These are phyloP conservation scores for Sherardia arvensis DNA, from an alignment of 257 asterid species.

Conservation along the genomic window DNA sequence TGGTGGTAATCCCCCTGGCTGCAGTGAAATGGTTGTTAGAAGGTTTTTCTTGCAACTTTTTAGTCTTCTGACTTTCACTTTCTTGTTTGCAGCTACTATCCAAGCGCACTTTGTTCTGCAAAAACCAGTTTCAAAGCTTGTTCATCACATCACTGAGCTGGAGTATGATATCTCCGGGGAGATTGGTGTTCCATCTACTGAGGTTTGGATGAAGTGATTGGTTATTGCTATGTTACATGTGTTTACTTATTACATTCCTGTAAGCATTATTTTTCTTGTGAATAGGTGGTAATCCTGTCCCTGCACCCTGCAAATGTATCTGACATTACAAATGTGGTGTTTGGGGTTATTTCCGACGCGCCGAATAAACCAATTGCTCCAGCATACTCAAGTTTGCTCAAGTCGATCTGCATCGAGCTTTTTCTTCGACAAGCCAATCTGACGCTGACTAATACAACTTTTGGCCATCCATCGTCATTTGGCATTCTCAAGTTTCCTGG, in stretches of 20 bases:
- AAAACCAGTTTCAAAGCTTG: conserved; percentile 55
- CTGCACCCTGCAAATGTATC: conserved; percentile 44
- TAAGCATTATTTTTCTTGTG: conserved; percentile 15
- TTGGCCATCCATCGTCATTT: conserved; percentile 64
- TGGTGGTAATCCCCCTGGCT: background rate
- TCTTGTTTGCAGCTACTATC: conserved; percentile 54
- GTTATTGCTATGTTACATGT: conserved; percentile 6
- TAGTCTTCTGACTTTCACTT: conserved; percentile 8
- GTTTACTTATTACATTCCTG: background rate
- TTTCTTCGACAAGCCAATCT: conserved; percentile 53
- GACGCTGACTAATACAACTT: conserved; percentile 53
- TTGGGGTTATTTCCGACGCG: conserved; percentile 67
- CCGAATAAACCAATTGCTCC: conserved; percentile 35
- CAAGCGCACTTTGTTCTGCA: conserved; percentile 66
- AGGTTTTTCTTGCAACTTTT: background rate
- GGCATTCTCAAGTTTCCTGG: conserved; percentile 67
- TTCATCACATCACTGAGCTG: conserved; percentile 54
- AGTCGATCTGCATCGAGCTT: conserved; percentile 47
- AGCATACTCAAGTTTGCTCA: conserved; percentile 44
- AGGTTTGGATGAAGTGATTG: conserved; percentile 37
- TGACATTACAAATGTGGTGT: conserved; percentile 61
- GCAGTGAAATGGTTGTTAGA: background rate
- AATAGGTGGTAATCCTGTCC: conserved; percentile 67
- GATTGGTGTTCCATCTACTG: conserved; percentile 54
- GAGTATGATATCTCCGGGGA: conserved; percentile 65